Base-by-base conservation (phyloP, 108 stramenopile species). In the Cyclotella sp. region DNA sequence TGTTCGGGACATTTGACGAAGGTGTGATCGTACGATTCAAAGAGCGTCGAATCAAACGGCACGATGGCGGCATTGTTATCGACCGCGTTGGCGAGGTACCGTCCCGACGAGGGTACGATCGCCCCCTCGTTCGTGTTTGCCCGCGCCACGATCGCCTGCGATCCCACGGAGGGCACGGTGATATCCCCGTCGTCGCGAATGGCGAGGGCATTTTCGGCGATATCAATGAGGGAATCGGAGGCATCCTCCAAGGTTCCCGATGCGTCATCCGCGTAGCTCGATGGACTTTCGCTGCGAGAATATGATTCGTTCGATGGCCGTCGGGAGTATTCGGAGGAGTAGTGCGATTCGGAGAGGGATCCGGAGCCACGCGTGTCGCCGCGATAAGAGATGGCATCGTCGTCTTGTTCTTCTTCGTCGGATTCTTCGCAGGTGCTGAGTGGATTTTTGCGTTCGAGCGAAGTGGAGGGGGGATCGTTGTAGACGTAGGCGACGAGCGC, bases 1-100 rank as follows among this genome's bases (percentile, higher is more conserved):
- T n/a, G n/a, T n/a, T n/a, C n/a, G 29, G 74, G 81, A 46, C 81
- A 81, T 24, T 67, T 65, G 16, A 81, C 70, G 39, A 75, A 75
- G 68, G 70, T 81, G 70, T 81, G 80, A 60, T 81, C 74, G 80
- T 81, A 81, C 26, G 80, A 73, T 65, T 81, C 80, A 43, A 70
- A 81, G 41, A 65, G 62, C 6, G 62, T 53, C 46, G 63, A 65
- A 52, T 75, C 61, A 46, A 71, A 40, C 0, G 80, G 80, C 3
- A 81, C 80, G 45, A 81, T 70, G 69, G 73, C 69, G 19, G 24
- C 41, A 30, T 71, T 43, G 30, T 81, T 81, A 74, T 81, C 73
- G 14, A 75, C 80, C 14, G 80, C 80, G 24, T 68, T 21, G 52
- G 80, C 73, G 49, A 81, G 80, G 46, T 65, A 81, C 4, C 60